phyloP scores from a whole-genome alignment of 805 yeast species.

The Naumovozyma dairenensis region DNA sequence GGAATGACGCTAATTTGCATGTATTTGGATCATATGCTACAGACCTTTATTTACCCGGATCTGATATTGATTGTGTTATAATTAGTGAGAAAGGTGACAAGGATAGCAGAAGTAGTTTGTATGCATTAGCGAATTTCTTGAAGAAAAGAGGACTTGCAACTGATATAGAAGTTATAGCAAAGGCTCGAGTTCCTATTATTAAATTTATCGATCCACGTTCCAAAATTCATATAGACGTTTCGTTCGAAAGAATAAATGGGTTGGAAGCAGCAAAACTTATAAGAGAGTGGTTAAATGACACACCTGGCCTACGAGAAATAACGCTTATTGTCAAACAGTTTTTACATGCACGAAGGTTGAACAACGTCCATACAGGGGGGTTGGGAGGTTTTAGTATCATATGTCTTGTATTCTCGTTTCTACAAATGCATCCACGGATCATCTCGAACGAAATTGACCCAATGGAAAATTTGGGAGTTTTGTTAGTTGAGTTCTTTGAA shows the following conservation, averaged over 20 bases:
- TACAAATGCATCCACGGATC: constrained; percentile 70
- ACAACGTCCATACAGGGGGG: constrained; percentile 88
- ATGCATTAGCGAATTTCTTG: constrained; percentile 61
- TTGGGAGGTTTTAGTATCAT: constrained; percentile 92
- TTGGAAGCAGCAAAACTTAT: constrained; percentile 73
- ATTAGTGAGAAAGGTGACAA: constrained; percentile 48
- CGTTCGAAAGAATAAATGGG: constrained; percentile 81
- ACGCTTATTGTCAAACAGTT: constrained; percentile 81
- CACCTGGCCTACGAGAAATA: constrained; percentile 75
- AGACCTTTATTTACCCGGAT: constrained; percentile 84
- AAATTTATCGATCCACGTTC: constrained; percentile 72
- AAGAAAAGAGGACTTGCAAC: constrained; percentile 53
- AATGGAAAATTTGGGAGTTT: constrained; percentile 69
- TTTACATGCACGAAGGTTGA: constrained; percentile 62
- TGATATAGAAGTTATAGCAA: constrained; percentile 74
- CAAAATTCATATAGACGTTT: constrained; percentile 73
- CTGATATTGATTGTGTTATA: constrained; percentile 91
- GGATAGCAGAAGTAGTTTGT: constrained; percentile 56
- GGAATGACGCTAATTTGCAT: constrained; percentile 72
- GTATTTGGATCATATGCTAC: constrained; percentile 95
- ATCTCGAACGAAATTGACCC: constrained; percentile 57
- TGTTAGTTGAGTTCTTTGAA: constrained; percentile 86
- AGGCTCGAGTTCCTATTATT: constrained; percentile 89
- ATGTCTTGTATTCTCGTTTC: constrained; percentile 70
- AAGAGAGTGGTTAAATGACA: constrained; percentile 57